These are phyloP conservation scores for Dendrothele bispora DNA, from an alignment of 768 basidiomycete genomes.

Conservation along the genomic window DNA sequence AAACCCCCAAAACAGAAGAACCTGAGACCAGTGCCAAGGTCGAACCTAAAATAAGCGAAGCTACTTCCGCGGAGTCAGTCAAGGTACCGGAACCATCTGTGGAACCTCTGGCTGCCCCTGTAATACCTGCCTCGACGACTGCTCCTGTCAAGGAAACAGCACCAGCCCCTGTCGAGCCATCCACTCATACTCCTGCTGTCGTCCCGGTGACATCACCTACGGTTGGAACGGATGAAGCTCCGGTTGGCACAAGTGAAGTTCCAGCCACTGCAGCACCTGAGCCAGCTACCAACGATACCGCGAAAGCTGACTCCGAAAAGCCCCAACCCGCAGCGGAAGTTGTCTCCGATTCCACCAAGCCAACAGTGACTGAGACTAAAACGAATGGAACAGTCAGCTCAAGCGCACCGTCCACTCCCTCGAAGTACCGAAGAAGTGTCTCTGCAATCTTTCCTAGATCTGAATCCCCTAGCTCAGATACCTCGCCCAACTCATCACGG, in stretches of 20 bases:
- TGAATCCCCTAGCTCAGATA: conserved; percentile 13
- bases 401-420: conserved; percentile 17
- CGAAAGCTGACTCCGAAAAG: conserved; percentile 7
- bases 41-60: neutral
- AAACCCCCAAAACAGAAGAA: conserved; percentile 14
- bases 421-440: conserved; percentile 16
- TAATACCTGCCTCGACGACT: neutral
- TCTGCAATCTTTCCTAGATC: conserved; percentile 26
- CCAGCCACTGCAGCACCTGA: neutral
- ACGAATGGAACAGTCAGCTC: conserved; percentile 3
- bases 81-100: conserved; percentile 20
- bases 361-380: conserved; percentile 8
- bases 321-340: conserved; percentile 6
- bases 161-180: conserved; percentile 8
- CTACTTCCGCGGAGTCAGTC: conserved; percentile 11
- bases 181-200: conserved; percentile 21
- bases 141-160: neutral
- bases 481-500: conserved; percentile 32
- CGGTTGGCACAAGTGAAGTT: neutral
- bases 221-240: neutral
- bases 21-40: neutral
- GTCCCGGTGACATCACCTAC: conserved; percentile 4
- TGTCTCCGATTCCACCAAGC: conserved; percentile 1
- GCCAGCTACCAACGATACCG: neutral
- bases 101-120: conserved; percentile 4